Percentiles rank a stretch among this genome's conserved stretches.
phyloP scores from a whole-genome alignment of 768 basidiomycete genomes.

The Macrolepiota dolichaula region DNA sequence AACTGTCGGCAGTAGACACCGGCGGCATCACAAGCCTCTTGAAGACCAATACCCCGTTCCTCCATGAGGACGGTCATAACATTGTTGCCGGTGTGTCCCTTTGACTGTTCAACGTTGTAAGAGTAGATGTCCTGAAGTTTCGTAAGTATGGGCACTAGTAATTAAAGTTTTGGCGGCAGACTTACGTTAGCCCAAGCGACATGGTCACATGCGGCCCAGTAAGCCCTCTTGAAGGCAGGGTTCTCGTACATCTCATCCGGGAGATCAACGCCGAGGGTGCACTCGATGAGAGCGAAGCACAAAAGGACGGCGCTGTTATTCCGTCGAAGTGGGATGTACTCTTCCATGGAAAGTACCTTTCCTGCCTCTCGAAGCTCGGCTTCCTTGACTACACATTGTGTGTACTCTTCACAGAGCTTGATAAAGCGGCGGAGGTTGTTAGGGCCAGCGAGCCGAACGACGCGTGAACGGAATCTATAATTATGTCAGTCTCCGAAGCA shows the following conservation, averaged over 20 bases:
- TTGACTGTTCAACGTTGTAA: constrained; percentile 70
- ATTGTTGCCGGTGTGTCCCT: constrained; percentile 64
- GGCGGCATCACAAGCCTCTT: constrained; percentile 56
- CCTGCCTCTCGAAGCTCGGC: constrained; percentile 58
- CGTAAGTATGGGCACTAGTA: constrained; percentile 5
- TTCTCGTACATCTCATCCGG: constrained; percentile 61
- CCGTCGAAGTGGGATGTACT: constrained; percentile 57
- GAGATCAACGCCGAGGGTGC: constrained; percentile 57
- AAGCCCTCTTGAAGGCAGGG: constrained; percentile 47
- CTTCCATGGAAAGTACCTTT: constrained; percentile 48
- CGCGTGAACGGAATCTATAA: constrained; percentile 50
- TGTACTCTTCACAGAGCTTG: constrained; percentile 51
- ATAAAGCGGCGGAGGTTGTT: constrained; percentile 47
- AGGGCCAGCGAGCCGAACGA: constrained; percentile 42
- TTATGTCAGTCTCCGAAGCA: not conserved
- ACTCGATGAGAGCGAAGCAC: constrained; percentile 63
- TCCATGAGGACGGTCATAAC: constrained; percentile 67
- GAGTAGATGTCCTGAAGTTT: constrained; percentile 59
- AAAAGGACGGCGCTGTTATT: constrained; percentile 67
- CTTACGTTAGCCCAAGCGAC: constrained; percentile 71
- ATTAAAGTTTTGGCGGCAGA: constrained; percentile 2
- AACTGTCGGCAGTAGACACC: constrained; percentile 47
- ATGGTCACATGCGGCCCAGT: constrained; percentile 60
- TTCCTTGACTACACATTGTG: constrained; percentile 55
- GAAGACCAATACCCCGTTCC: constrained; percentile 47